These are phyloP conservation scores for Xerophyta viscosa DNA, from an alignment of 106 monocot genomes.

Conservation along the genomic window DNA sequence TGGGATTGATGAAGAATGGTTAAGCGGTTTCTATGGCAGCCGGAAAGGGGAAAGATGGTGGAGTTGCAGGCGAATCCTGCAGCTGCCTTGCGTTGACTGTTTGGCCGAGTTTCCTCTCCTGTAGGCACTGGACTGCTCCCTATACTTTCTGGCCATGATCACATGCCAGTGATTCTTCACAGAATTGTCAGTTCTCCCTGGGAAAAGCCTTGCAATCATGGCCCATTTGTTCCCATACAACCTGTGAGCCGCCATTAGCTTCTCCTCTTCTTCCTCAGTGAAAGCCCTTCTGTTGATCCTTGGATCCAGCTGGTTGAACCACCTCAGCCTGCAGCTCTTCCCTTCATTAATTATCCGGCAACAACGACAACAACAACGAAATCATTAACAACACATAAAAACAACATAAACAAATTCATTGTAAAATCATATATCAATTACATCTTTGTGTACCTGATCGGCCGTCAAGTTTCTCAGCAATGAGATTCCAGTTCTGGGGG, in stretches of 20 bases:
- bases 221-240: conserved; percentile 92
- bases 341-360: conserved; percentile 33
- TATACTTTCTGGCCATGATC: conserved; percentile 89
- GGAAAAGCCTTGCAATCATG: conserved; percentile 80
- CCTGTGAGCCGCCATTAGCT: conserved; percentile 79
- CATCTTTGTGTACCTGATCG: conserved; percentile 56
- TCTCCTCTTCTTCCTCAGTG: conserved; percentile 81
- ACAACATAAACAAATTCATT: neutral
- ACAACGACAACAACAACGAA: neutral
- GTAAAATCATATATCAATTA: neutral
- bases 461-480: conserved; percentile 77
- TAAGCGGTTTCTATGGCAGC: neutral
- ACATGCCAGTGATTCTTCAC: conserved; percentile 98
- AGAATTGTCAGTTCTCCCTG: conserved; percentile 82
- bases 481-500: conserved; percentile 98
- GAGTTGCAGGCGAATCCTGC: too few relatives aligned
- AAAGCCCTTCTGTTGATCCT: conserved; percentile 79
- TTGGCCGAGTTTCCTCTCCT: conserved; percentile 57
- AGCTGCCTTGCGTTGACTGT: conserved; percentile 19
- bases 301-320: conserved; percentile 97
- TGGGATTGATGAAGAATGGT: too few relatives aligned
- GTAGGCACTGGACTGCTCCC: conserved; percentile 64
- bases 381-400: neutral
- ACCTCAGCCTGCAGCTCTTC: conserved; percentile 86
- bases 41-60: conserved; percentile 8